Conservation (phyloP, 306 rosid species). For the Rubus idaeus region DNA sequence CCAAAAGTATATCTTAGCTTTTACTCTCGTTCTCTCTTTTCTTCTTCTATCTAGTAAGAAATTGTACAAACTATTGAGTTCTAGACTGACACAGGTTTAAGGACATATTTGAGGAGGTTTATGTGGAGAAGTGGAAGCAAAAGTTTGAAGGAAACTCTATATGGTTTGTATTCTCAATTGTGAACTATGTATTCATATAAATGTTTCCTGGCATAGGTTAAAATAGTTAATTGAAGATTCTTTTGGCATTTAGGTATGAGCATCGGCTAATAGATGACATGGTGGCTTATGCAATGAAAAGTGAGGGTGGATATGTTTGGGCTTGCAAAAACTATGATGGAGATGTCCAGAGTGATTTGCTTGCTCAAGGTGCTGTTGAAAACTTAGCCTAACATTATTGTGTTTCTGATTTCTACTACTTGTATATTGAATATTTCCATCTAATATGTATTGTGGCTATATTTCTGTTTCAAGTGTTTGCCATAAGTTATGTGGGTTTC, state of each 20-base stretch:
- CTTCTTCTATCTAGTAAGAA: neutral
- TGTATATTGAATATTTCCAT: neutral
- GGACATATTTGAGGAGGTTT: conserved; percentile 94
- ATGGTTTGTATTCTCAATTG: conserved; percentile 53
- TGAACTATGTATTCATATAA: conserved; percentile 14
- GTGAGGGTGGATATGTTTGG: conserved; percentile 99
- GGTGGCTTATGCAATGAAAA: conserved; percentile 94
- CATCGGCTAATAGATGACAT: conserved; percentile 98
- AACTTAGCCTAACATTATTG: neutral
- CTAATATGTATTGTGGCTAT: neutral
- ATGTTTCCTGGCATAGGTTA: conserved; percentile 16
- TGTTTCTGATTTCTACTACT: neutral
- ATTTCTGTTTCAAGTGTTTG: neutral
- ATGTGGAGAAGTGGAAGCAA: conserved; percentile 79
- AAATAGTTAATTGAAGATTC: conserved; percentile 26
- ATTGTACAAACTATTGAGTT: conserved; percentile 21
- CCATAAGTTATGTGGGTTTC: neutral
- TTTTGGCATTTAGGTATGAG: conserved; percentile 74
- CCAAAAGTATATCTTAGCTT: neutral
- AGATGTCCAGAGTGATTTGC: conserved; percentile 96
- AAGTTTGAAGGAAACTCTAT: conserved; percentile 86
- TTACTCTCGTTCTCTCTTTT: neutral
- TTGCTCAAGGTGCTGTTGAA: conserved; percentile 77
- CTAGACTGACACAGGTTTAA: conserved; percentile 62
- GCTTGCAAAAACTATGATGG: conserved; percentile 99